These are phyloP conservation scores for Tagetes erecta DNA, from an alignment of 129 eudicot genomes.

Conservation along the genomic window DNA sequence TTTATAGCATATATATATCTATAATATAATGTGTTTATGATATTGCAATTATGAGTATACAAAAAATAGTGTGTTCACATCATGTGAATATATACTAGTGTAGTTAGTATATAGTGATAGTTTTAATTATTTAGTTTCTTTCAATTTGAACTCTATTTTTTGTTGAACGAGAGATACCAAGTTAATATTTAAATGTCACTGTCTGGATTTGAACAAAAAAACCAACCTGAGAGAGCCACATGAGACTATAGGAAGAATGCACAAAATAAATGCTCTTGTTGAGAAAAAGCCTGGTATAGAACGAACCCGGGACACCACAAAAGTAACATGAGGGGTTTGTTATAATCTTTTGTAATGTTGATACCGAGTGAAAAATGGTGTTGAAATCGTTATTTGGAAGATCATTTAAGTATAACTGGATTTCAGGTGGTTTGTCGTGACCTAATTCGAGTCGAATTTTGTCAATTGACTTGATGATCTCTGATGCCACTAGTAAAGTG, in stretches of 20 bases:
- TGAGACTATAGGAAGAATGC: conserved; percentile 80
- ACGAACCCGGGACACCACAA: conserved; percentile 68
- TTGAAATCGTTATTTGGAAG: conserved; percentile 83
- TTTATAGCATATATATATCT: neutral
- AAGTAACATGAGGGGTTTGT: conserved; percentile 43
- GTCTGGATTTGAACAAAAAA: too few species aligned
- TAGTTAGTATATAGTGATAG: too few species aligned
- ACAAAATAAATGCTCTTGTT: conserved; percentile 56
- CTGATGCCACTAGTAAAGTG: conserved; percentile 44
- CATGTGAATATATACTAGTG: too few species aligned
- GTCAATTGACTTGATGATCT: conserved; percentile 40
- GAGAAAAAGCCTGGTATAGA: conserved; percentile 58
- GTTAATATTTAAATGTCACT: too few species aligned
- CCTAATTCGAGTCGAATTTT: conserved; percentile 27
- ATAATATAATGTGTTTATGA: neutral
- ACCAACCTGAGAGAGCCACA: conserved; percentile 67
- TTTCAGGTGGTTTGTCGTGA: conserved; percentile 40
- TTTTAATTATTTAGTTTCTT: too few species aligned
- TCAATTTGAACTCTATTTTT: too few species aligned
- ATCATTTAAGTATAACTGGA: conserved; percentile 63
- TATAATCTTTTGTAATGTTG: conserved; percentile 40
- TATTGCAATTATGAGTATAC: too few species aligned
- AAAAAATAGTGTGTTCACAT: too few species aligned
- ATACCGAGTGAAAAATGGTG: conserved; percentile 47
- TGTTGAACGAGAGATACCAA: too few species aligned